A percentile compares a stretch with the other conserved stretches of the same genome.
Conservation (phyloP, 2,329 filamentous ascomycete species). For the Phialophora chinensis region DNA sequence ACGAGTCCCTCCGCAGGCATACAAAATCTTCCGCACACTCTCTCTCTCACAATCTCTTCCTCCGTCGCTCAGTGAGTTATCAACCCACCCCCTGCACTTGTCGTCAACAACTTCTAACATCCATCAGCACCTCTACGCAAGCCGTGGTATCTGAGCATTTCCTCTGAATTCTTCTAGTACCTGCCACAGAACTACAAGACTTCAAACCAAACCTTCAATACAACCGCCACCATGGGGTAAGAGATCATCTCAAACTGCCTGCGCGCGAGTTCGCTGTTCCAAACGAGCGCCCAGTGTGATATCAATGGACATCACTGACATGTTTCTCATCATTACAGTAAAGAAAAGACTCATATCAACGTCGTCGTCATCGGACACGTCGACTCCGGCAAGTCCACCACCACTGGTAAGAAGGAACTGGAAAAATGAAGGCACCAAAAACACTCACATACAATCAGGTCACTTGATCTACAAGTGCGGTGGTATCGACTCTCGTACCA, state of each 20-base stretch:
- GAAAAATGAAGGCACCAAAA: slow-evolving; percentile 38
- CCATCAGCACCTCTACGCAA: slow-evolving; percentile 58
- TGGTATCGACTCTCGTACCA: slow-evolving; percentile 99
- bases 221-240: slow-evolving; percentile 67
- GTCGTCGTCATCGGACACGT: slow-evolving; percentile 99
- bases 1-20: slow-evolving; percentile 30
- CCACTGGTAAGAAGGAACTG: slow-evolving; percentile 71
- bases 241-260: slow-evolving; percentile 44
- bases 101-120: slow-evolving; percentile 34
- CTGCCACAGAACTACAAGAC: slow-evolving; percentile 57
- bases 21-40: slow-evolving; percentile 39
- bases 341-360: slow-evolving; percentile 96
- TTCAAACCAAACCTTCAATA: slow-evolving; percentile 41
- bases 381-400: slow-evolving; percentile 99
- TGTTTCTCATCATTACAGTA: slow-evolving; percentile 63
- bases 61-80: slow-evolving; percentile 42
- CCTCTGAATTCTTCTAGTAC: slow-evolving; percentile 52
- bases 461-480: slow-evolving; percentile 99
- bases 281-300: slow-evolving; percentile 25
- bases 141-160: slow-evolving; percentile 59
- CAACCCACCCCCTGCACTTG: slow-evolving; percentile 30
- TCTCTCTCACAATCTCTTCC: slow-evolving; percentile 32
- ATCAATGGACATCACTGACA: slow-evolving; percentile 37
- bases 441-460: slow-evolving; percentile 58
- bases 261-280: slow-evolving; percentile 24